A percentile compares a stretch with the other conserved stretches of the same genome.
These are phyloP conservation scores for Grifola frondosa DNA, from an alignment of 1,284 basidiomycete species.

Conservation along the genomic window DNA sequence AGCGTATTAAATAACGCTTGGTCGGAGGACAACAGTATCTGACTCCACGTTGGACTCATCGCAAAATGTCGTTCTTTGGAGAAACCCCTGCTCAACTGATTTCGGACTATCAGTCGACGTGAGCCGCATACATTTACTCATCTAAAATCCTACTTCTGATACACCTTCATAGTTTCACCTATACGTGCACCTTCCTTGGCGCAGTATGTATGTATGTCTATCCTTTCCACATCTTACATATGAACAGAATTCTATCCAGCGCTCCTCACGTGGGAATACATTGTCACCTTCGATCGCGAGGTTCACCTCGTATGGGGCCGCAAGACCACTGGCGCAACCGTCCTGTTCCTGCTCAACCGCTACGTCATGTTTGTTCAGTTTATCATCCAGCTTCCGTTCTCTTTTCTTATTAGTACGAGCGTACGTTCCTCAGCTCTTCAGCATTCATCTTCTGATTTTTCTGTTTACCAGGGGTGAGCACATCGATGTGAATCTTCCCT, in stretches of 20 bases:
- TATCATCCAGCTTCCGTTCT: conserved; percentile 4
- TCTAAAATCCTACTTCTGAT: not conserved
- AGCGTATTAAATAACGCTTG: too few relatives aligned
- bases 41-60: too few relatives aligned
- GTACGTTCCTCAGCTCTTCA: too few relatives aligned
- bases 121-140: not conserved
- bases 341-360: conserved; percentile 5
- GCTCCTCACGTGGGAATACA: conserved; percentile 2
- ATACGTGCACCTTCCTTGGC: conserved; percentile 3
- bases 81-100: conserved; percentile 4
- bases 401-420: conserved; percentile 1
- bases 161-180: not conserved
- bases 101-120: conserved; percentile 4
- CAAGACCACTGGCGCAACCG: conserved; percentile 3
- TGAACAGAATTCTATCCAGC: not conserved
- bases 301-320: conserved; percentile 3
- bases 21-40: too few relatives aligned
- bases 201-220: not conserved
- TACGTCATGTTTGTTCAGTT: conserved; percentile 8
- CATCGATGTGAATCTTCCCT: too few relatives aligned
- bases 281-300: conserved; percentile 7
- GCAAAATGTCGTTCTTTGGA: not conserved
- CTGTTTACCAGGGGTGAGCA: too few relatives aligned
- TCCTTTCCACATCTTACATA: not conserved
- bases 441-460: too few relatives aligned